Evolutionary conservation across 2,329 filamentous ascomycete genomes (phyloP).

Genomic region (Pseudocercospora vitis): DNA sequence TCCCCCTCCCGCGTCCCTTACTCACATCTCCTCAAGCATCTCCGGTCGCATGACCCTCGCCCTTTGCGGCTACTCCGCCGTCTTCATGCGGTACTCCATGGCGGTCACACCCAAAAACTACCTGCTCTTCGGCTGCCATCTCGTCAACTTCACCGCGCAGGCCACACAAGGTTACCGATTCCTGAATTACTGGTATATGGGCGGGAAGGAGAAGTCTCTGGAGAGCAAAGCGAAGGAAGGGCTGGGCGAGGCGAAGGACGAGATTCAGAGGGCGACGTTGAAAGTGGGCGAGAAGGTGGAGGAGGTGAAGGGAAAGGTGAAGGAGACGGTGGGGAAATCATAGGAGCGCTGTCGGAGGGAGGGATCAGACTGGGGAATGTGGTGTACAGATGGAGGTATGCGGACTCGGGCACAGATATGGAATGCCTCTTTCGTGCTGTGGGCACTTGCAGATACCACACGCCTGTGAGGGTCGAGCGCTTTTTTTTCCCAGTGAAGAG

Average conservation of each 20-base stretch:
- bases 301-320: slow-evolving; percentile 33
- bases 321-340: slow-evolving; percentile 26
- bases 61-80: slow-evolving; percentile 60
- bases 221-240: slow-evolving; percentile 43
- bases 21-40: slow-evolving; percentile 49
- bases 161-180: slow-evolving; percentile 62
- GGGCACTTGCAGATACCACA: too few relatives aligned
- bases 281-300: slow-evolving; percentile 34
- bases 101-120: slow-evolving; percentile 65
- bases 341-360: neutral
- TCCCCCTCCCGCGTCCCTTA: neutral
- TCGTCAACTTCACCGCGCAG: slow-evolving; percentile 64
- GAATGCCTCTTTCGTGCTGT: too few relatives aligned
- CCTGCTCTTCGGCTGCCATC: slow-evolving; percentile 67
- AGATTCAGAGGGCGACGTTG: slow-evolving; percentile 26
- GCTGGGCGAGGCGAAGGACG: slow-evolving; percentile 27
- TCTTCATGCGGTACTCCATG: slow-evolving; percentile 67
- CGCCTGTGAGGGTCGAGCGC: too few relatives aligned
- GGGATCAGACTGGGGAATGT: neutral
- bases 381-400: neutral
- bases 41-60: slow-evolving; percentile 65
- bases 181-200: slow-evolving; percentile 59
- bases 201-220: slow-evolving; percentile 45
- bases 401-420: too few relatives aligned
- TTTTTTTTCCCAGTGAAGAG: too few relatives aligned